Conservation (phyloP, 2,329 filamentous ascomycete species). For the Claviceps monticola region DNA sequence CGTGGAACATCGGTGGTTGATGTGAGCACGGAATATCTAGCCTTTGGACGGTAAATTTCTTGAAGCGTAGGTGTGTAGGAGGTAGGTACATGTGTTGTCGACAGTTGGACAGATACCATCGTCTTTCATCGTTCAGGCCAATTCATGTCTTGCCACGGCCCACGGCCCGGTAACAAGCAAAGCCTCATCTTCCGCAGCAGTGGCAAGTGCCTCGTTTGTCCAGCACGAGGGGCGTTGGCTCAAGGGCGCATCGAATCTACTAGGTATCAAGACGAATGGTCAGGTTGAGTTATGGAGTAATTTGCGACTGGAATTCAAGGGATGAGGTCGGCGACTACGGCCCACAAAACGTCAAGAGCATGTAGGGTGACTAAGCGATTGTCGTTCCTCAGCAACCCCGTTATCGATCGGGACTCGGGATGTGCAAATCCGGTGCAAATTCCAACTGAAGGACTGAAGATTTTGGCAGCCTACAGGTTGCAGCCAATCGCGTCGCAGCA, state of each 20-base stretch:
- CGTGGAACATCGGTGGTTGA: background rate
- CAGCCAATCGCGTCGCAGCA: too few relatives aligned
- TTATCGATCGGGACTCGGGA: too few relatives aligned
- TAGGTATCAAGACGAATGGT: background rate
- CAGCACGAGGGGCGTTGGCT: background rate
- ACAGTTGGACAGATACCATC: background rate
- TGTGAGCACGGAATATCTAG: too few relatives aligned
- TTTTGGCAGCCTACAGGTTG: too few relatives aligned
- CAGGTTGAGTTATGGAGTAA: background rate
- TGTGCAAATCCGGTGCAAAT: too few relatives aligned
- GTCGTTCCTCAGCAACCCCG: background rate
- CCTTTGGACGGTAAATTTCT: too few relatives aligned
- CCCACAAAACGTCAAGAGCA: background rate
- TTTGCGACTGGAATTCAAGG: conserved; percentile 6
- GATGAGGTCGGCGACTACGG: background rate
- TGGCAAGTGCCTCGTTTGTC: background rate
- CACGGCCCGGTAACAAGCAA: background rate
- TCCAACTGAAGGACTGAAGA: too few relatives aligned
- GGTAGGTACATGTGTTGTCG: background rate
- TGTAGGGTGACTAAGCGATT: background rate
- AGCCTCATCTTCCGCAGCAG: background rate
- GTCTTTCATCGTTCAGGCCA: background rate
- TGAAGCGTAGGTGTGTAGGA: background rate
- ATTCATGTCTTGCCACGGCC: background rate
- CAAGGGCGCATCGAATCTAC: background rate